Base-by-base conservation (phyloP, 345 rosid species). In the Syzygium grande region DNA sequence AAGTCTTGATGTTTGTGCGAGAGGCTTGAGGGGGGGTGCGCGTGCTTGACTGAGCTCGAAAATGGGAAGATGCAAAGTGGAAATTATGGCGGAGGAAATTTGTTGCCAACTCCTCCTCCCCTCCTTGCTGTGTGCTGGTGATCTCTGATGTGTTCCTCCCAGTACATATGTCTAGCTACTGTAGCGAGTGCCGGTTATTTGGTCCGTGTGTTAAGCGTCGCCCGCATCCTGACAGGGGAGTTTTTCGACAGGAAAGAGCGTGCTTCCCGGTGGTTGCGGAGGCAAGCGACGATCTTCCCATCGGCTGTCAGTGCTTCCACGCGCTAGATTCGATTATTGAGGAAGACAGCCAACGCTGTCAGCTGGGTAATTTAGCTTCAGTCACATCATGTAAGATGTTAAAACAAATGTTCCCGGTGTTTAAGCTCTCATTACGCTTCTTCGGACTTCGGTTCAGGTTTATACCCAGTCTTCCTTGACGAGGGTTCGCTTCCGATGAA, bases 401-500 rank as follows among this genome's bases (percentile, higher is more conserved):
- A 46, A 25, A 21, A 43, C 46, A 86, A 22, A 46, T 51, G 38
- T 68, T 38, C 38, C 38, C 10, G 27, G 17, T 51, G 88, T 54
- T 54, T 88, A 63, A 79, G 11, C 52, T 84, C 34, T 23, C 85
- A 49, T 68, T 73, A n/a, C 84, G 84, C 90, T 58, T 83, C 58
- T 29, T 86, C 23, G 83, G 30, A 52, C 90, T 87, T 41, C 15
- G 30, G 85, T 86, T 89, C 92, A 96, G 98, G 94, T 92, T 92
- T 93, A 79, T 89, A 92, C 87, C 96, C 98, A 51, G 89, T 94
- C 52, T 89, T 93, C 68, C 86, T 91, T 27, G 93, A 95, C 59
- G 96, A 95, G 41, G 87, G 90, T 88, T 84, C 96, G 14, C 90
- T 86, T 86, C 92, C 96, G 11, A 86, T 86, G 54, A 90, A 86